Base-by-base conservation (phyloP, 2,329 filamentous ascomycete species). In the Fusarium sp. region DNA sequence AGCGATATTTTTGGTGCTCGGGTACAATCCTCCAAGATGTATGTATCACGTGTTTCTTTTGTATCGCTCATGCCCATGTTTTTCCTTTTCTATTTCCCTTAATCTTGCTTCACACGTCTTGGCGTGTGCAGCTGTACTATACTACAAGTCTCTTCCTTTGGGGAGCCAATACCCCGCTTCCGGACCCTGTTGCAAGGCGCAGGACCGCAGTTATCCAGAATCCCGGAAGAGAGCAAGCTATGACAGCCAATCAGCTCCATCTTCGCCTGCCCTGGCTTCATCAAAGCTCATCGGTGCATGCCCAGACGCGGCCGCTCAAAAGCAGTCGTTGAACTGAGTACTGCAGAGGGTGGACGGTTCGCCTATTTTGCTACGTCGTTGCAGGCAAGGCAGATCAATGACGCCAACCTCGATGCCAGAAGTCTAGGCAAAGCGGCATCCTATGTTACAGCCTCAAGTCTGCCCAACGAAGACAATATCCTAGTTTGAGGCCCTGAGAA, bases 121-220 rank as follows among this genome's bases (percentile, higher is more conserved):
- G 66, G 63, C 58, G 63, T 68, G 70, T 63, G 63, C 59, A 63
- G 54, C 49, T 56, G 8, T 49, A 50, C 55, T 50, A 53, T 58
- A 62, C 59, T 56, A 59, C 59, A 59, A 61, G 45, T 64, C 45
- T 60, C 45, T 58, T 54, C 37, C 48, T 66, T 40, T 55, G 28
- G 56, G 34, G 48, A 50, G 57, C 60, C 55, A 57, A 69, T 60
- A 68, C 60, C 57, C 69, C 62, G 59, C 72, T 63, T 58, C 56
- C 48, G 54, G 51, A 64, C 66, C 59, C 65, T 66, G 67, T 59
- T 67, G 56, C 62, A 56, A 69, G 69, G 66, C 66, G 66, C 70
- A 69, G 62, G 68, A 59, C 57, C 48, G 59, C 70, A 73, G 69
- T 55, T 68, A 60, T 69, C 71, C 69, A 73, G 63, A 74, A 51